Evolutionary conservation across 148 eudicot species (phyloP), one percentile per base, ranked within the genome.

Genomic region (Fagopyrum homotropicum): DNA sequence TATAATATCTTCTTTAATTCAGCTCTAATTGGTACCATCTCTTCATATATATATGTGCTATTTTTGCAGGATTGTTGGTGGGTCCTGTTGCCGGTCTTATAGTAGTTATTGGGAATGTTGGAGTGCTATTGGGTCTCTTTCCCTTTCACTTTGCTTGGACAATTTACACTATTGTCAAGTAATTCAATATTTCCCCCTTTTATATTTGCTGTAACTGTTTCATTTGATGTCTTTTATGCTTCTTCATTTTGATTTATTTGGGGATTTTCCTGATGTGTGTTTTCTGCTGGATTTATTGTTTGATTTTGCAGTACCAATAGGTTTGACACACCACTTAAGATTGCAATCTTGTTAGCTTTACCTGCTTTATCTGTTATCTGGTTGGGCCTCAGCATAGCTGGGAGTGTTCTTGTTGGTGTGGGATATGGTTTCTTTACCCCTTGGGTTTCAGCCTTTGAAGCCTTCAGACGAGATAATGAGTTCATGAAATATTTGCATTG

Each of bases 371-470:
- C 89, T 85, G 93, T 80, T 72, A 79, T 95, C 63, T 95, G 97
- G 97, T 79, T 95, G 84, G 87, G 82, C 47, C 85, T 95, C 9
- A 92, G 96, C 85, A 81, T 89, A 81, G 89, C 86, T 78, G 96
- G 83, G 75, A 90, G 97, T 84, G 88, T 85, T 80, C 88, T 95
- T 70, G 87, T 89, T 77, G 97, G 98, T 69, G 80, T 92, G 5
- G 98, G 97, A 19, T 95, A 95, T 95, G 98, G 98, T 0, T 95
- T 92, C 75, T 90, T 95, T 83, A 85, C 93, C 76, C 98, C 97
- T 59, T 95, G 92, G 97, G 82, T 92, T 77, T 90, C 98, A 6
- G 77, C 98, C 70, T 95, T 95, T 78, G 97, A 95, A 76, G 92
- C 98, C 77, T 95, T 90, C 80, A 84, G 97, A 78, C 84, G 77